A percentile compares a stretch with the other conserved stretches of the same genome.
phyloP scores from a whole-genome alignment of 2,329 filamentous ascomycete species.

The Cyphellophora attinorum region DNA sequence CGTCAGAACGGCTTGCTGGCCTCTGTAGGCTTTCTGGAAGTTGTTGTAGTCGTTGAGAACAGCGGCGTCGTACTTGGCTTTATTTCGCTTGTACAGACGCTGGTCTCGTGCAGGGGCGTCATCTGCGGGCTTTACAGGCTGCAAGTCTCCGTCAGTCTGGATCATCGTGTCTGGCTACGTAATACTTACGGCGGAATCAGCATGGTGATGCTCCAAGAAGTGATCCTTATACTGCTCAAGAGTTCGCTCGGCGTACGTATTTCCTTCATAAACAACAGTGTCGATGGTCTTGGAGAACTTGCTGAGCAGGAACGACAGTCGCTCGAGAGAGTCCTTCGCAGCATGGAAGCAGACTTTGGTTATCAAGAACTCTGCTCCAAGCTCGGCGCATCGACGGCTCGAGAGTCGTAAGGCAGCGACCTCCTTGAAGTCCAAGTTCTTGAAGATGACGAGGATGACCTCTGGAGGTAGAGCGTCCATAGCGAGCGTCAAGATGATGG shows the following conservation, averaged over 20 bases:
- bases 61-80: conserved; percentile 13
- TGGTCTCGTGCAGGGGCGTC: conserved; percentile 10
- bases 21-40: conserved; percentile 11
- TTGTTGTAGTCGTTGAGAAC: conserved; percentile 11
- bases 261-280: conserved; percentile 15
- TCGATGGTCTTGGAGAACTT: conserved; percentile 15
- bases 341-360: conserved; percentile 15
- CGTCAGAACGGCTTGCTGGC: conserved; percentile 13
- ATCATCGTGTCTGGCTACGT: too few species aligned
- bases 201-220: conserved; percentile 13
- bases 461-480: conserved; percentile 16
- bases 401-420: conserved; percentile 10
- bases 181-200: conserved; percentile 7
- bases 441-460: conserved; percentile 14
- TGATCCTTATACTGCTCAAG: conserved; percentile 11
- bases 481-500: too few species aligned
- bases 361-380: conserved; percentile 17
- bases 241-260: conserved; percentile 5
- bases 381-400: conserved; percentile 10
- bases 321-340: conserved; percentile 13
- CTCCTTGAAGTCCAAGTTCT: conserved; percentile 11
- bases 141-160: too few species aligned
- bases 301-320: conserved; percentile 12
- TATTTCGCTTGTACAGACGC: conserved; percentile 17
- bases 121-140: conserved; percentile 6